Evolutionary conservation across 2,329 filamentous ascomycete species (phyloP), one percentile per base, ranked within the genome.

Genomic region (Aspergillus nomiae): DNA sequence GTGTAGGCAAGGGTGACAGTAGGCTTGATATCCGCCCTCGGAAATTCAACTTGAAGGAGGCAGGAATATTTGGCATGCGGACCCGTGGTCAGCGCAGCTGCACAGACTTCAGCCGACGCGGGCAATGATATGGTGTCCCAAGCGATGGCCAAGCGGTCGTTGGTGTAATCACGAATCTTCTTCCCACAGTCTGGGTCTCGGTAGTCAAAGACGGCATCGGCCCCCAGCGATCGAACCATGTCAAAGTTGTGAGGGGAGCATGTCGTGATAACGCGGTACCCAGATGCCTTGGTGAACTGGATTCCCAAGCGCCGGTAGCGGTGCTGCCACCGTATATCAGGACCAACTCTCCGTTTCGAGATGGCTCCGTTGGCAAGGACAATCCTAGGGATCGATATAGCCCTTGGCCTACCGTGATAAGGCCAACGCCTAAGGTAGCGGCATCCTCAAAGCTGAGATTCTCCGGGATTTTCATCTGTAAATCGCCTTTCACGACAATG

Each of bases 361-460:
- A 63, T 3, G 30, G 30, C 1, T 30, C 9, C 6, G 30, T 30
- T 8, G 32, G 32, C 8, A 32, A 9, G 16, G 63, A 64, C 5
- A 78, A 65, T 24, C 67, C 60, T 56, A 76, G 43, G 41, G 59
- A 67, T 62, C 78, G 75, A 63, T 77, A 80, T 12, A 80, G 65
- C 1, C 66, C 73, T 66, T 86, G 84, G 0, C 80, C 84, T 3
- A 84, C 80, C 2, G 85, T 87, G 2, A 75, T 77, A 54, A 86
- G 74, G 3, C 83, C 85, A 0, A 84, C 77, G 1, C 83, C 83
- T 1, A 87, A 70, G 0, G 84, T 86, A 0, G 82, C 76, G 0
- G 83, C 85, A 21, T 85, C 82, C 65, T 85, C 80, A 65, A 84
- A 83, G 38, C 76, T 80, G 55, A 86, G 63, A 56, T 74, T 75